These are phyloP conservation scores for Alloteropsis semialata DNA, from an alignment of 176 grass and related monocot species.

Conservation along the genomic window DNA sequence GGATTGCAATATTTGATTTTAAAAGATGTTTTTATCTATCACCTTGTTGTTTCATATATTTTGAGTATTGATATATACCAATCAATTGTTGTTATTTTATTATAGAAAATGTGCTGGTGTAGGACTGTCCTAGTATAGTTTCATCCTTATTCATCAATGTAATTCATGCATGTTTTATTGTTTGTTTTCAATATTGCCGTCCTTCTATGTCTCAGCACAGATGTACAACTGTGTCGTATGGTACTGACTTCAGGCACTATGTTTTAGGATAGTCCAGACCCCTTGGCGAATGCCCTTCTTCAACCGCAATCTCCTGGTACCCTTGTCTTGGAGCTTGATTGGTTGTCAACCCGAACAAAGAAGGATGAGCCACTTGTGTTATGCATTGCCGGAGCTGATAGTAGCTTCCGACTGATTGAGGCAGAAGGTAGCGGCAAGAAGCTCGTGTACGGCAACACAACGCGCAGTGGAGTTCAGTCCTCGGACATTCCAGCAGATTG, in stretches of 20 bases:
- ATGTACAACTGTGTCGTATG: constrained; percentile 19
- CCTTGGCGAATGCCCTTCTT: constrained; percentile 93
- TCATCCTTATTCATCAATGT: constrained; percentile 18
- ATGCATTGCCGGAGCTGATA: constrained; percentile 97
- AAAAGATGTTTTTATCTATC: no score
- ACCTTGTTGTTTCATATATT: no score
- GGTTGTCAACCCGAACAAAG: constrained; percentile 79
- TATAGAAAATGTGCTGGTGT: background rate
- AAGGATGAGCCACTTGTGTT: constrained; percentile 84
- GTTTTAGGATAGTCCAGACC: constrained; percentile 94
- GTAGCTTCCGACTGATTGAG: constrained; percentile 87
- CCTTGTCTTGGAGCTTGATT: constrained; percentile 97
- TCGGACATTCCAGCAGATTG: no score
- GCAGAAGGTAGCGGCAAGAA: no score
- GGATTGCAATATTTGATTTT: background rate
- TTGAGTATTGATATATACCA: no score
- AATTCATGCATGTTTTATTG: constrained; percentile 11
- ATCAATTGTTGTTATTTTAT: constrained; percentile 10
- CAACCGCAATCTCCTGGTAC: constrained; percentile 96
- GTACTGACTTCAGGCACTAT: constrained; percentile 41
- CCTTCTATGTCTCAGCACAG: constrained; percentile 26
- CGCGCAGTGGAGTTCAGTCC: no score
- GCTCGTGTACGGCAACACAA: no score
- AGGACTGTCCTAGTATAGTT: constrained; percentile 10
- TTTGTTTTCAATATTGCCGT: constrained; percentile 18